A percentile compares a stretch with the other conserved stretches of the same genome.
Conservation (phyloP, 2,329 filamentous ascomycete genomes). For the Cytospora chrysosperma region DNA sequence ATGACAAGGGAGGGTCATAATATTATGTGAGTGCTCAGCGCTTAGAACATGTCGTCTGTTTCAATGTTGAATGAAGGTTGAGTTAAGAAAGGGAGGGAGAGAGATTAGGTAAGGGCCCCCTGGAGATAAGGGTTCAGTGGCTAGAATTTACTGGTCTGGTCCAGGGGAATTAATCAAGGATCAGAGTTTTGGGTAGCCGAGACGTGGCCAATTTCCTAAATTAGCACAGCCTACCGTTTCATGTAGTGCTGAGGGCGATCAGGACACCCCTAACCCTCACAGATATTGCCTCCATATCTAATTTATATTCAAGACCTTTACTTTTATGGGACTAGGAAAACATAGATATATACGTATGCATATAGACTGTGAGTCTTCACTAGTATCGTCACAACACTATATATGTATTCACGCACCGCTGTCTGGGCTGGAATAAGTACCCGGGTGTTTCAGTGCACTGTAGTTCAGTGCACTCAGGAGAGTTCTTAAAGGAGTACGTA, state of each 20-base stretch:
- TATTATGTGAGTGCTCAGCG: conserved; percentile 5
- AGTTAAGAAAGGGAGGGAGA: not conserved
- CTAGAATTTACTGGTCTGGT: not conserved
- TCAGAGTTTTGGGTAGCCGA: not conserved
- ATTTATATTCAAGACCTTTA: too few relatives aligned
- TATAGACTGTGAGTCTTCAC: too few relatives aligned
- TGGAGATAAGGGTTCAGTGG: conserved; percentile 1
- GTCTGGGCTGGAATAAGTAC: too few relatives aligned
- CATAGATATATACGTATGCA: too few relatives aligned
- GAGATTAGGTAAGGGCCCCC: conserved; percentile 9
- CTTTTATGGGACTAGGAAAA: too few relatives aligned
- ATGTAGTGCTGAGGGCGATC: not conserved
- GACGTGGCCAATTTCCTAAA: conserved; percentile 25
- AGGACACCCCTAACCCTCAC: not conserved
- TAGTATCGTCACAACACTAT: too few relatives aligned
- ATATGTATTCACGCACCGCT: too few relatives aligned
- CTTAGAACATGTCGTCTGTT: not conserved
- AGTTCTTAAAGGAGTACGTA: too few relatives aligned
- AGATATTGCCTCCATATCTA: too few relatives aligned
- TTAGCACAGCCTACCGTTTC: conserved; percentile 2
- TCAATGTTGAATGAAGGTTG: not conserved
- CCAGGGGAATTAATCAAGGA: not conserved
- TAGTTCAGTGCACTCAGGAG: too few relatives aligned
- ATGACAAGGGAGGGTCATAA: not conserved
- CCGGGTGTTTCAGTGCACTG: too few relatives aligned